Evolutionary conservation across 495 filamentous ascomycete genomes (phyloP), one percentile per base, ranked within the genome.

Genomic region (Chlorociboria aeruginascens): DNA sequence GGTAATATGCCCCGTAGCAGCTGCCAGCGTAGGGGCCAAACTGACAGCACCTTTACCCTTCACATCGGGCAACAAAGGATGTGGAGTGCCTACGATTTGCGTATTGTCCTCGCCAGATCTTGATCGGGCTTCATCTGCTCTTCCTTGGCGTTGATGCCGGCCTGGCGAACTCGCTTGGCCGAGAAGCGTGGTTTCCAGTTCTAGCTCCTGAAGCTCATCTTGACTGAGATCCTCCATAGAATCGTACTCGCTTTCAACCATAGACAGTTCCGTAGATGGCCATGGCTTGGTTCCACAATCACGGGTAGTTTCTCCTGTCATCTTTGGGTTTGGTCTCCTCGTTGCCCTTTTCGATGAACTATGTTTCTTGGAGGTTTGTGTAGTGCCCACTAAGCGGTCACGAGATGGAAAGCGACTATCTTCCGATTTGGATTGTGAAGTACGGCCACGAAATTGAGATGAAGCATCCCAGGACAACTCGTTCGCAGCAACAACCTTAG

Each of bases 11-110:
- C 52, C 58, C 31, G 46, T 56, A 11, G 52, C 52, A 36, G 41
- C 52, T 31, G 54, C 33, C 40, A 54, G 43, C 13, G 54, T 57
- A 12, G 55, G 52, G 30, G 52, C 55, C 7, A 57, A 14, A 39
- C 54, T 57, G 35, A 48, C 51, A 14, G 46, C 33, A 12, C 52
- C 42, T 44, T 53, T 55, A 29, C 20, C 36, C 29, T 44, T 44
- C 3, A 28, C 10, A 43, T 36, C 40, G n/a, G 41, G 32, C 6
- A 35, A 28, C 11, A 45, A 11, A 31, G 42, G 13, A 32, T 25
- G 43, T 8, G 32, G 29, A 7, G 39, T 40, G 39, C 32, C 25
- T 32, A 37, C 12, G 30, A 25, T 25, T 25, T 25, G 20, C 4
- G 20, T 25, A 4, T 25, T 25, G 4, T 25, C 20, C 20, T 25